Conservation (phyloP, 495 filamentous ascomycete genomes). For the Podospora australis region DNA sequence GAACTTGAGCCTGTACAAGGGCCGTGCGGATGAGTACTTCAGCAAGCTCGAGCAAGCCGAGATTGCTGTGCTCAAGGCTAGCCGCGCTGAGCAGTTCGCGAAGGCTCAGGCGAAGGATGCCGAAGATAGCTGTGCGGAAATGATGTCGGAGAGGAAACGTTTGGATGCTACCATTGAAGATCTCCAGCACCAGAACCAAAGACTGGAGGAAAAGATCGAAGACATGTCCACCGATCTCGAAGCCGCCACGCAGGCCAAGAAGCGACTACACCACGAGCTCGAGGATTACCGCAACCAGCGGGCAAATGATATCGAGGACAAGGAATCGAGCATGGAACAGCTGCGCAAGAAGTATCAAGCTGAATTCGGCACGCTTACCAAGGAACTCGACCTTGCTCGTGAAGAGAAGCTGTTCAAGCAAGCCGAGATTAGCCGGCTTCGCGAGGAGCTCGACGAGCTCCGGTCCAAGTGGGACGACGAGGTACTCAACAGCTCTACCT, state of each 20-base stretch:
- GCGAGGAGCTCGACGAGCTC: conserved; percentile 91
- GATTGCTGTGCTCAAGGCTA: conserved; percentile 88
- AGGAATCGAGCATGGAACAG: conserved; percentile 93
- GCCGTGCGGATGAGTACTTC: conserved; percentile 92
- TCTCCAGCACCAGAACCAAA: conserved; percentile 80
- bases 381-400: conserved; percentile 87
- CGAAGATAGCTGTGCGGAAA: conserved; percentile 81
- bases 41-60: conserved; percentile 96
- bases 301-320: conserved; percentile 94
- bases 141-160: conserved; percentile 87
- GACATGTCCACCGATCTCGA: conserved; percentile 87
- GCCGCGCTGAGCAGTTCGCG: conserved; percentile 87
- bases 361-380: conserved; percentile 80
- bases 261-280: conserved; percentile 92
- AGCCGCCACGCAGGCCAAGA: conserved; percentile 81
- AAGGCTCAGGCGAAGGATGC: conserved; percentile 82
- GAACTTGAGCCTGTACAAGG: conserved; percentile 84
- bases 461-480: conserved; percentile 98
- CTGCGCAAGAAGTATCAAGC: conserved; percentile 95
- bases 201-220: conserved; percentile 83
- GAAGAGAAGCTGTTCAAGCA: conserved; percentile 67
- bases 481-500: conserved; percentile 93
- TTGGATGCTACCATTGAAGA: conserved; percentile 88
- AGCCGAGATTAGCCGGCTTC: conserved; percentile 63
- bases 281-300: conserved; percentile 95